Evolutionary conservation across 2,329 filamentous ascomycete species (phyloP).

Genomic region (Ophiostoma quercus): DNA sequence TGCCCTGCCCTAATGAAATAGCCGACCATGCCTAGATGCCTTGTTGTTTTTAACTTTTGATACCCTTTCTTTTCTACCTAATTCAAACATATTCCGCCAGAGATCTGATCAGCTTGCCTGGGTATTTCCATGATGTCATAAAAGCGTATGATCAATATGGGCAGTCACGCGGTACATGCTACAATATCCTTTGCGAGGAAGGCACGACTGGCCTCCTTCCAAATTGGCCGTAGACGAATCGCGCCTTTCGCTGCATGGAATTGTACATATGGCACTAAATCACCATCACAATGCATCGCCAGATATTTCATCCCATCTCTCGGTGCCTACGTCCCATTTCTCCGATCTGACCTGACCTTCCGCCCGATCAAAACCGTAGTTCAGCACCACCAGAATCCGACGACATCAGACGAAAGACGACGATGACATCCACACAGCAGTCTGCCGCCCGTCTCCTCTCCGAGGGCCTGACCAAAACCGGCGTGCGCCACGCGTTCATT

Average conservation of each 20-base stretch:
- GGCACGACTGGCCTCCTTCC: neutral
- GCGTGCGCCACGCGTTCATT: neutral
- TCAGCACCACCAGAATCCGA: too few species aligned
- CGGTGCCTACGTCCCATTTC: too few species aligned
- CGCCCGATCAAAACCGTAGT: too few species aligned
- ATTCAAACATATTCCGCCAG: too few species aligned
- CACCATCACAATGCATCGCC: neutral
- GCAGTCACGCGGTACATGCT: too few species aligned
- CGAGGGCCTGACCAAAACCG: neutral
- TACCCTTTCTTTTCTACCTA: too few species aligned
- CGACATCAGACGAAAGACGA: neutral
- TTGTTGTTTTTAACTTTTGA: too few species aligned
- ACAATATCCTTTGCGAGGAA: neutral
- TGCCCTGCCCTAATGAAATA: neutral
- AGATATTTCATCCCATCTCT: too few species aligned
- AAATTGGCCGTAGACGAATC: too few species aligned
- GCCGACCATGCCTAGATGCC: neutral
- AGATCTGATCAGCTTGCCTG: too few species aligned
- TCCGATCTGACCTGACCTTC: too few species aligned
- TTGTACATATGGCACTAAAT: neutral
- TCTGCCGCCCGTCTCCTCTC: neutral
- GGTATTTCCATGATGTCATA: neutral
- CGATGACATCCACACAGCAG: neutral
- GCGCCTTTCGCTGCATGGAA: too few species aligned
- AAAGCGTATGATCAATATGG: neutral